Conservation (phyloP, 2,329 filamentous ascomycete genomes). For the Ascochyta viciae-villosae region DNA sequence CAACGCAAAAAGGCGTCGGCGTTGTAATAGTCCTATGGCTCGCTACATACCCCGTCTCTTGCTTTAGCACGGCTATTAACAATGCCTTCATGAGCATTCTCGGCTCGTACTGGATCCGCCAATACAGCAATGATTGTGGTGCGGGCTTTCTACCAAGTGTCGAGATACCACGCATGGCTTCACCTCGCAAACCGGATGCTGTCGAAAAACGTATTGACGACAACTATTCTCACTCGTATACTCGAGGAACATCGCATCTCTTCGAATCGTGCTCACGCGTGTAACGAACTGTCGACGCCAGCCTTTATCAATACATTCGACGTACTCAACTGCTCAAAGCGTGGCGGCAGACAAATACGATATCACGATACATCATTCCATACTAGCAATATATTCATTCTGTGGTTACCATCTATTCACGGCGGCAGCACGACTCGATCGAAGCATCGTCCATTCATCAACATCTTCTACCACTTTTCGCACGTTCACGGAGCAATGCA, state of each 20-base stretch:
- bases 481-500: too few relatives aligned
- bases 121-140: conserved; percentile 25
- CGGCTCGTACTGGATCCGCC: conserved; percentile 19
- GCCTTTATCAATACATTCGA: neutral
- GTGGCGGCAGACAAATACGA: neutral
- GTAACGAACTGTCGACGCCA: neutral
- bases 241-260: neutral
- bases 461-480: too few relatives aligned
- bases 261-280: neutral
- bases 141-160: conserved; percentile 21
- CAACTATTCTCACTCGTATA: neutral
- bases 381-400: neutral
- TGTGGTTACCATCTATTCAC: neutral
- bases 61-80: conserved; percentile 24
- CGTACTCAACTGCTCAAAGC: neutral
- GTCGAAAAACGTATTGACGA: neutral
- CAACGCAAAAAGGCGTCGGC: conserved; percentile 24
- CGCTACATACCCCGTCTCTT: conserved; percentile 26
- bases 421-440: neutral
- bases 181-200: neutral
- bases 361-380: neutral
- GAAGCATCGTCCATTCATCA: neutral
- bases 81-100: conserved; percentile 11
- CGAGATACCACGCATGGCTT: conserved; percentile 22
- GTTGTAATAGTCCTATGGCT: conserved; percentile 26